Base-by-base conservation (phyloP, 2,329 filamentous ascomycete genomes). In the Cladophialophora carrionii region DNA sequence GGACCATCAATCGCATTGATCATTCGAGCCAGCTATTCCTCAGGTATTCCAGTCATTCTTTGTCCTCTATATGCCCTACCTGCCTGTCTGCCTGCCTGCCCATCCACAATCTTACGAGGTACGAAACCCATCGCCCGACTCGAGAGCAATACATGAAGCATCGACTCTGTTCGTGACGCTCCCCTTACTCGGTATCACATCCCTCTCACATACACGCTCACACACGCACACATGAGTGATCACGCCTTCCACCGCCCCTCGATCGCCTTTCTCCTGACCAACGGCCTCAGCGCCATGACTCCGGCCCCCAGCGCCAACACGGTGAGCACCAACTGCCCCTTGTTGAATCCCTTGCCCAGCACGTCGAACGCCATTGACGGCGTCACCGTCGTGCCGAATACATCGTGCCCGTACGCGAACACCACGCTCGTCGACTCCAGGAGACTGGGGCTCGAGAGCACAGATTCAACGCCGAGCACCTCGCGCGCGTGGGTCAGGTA, bases 371-470 rank as follows among this genome's bases (percentile, higher is more conserved):
- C 85, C 72, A 90, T 87, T 77, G 92, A 96, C 0, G 95, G 95
- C n/a, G 89, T 87, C 10, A 96, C 86, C 59, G 92, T 83, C 0
- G 92, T 94, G 14, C 90, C 92, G 71, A 96, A 99, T 1, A 98
- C 81, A 76, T 99, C 95, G 5, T 77, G 75, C 3, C 95, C 95
- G 73, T 90, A 96, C 0, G 92, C 92, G 73, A 97, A 89, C 12
- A 99, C 85, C 62, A 98, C 77, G 72, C 90, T 94, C 0, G 95
- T 98, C 78, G 93, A 97, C 80, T 99, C 95, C 32, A 99, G 84
- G 4, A 92, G 77, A 1, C 92, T 90, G 0, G 93, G 90, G 20
- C 85, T 85, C 0, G 92, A 87, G 32, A 94, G 84, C 22, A 98
- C 87, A 53, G 86, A 81, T 65, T 85, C 82, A 49, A 96, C 84